Conservation (phyloP, 805 yeast genomes). For the Candida tallmaniae region DNA sequence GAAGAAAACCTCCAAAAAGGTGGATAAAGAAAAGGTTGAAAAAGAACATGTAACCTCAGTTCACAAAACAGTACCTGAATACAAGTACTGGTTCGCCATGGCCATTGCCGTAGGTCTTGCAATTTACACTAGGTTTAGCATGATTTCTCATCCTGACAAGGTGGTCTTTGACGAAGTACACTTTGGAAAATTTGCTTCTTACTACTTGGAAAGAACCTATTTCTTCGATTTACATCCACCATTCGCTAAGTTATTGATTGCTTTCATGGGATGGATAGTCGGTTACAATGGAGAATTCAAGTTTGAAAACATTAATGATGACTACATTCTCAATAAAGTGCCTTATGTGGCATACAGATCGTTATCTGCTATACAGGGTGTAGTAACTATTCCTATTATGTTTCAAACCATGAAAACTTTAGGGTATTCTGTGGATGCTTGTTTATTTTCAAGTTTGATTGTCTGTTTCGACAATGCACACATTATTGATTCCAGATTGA, state of each 20-base stretch:
- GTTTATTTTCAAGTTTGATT: conserved; percentile 69
- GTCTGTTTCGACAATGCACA: conserved; percentile 90
- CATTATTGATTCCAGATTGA: conserved; percentile 83
- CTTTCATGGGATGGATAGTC: conserved; percentile 79
- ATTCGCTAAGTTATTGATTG: conserved; percentile 89
- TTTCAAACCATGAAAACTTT: conserved; percentile 83
- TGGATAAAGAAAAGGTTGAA: conserved; percentile 2
- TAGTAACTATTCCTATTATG: conserved; percentile 76
- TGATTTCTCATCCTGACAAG: conserved; percentile 60
- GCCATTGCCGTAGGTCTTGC: conserved; percentile 39
- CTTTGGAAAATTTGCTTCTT: conserved; percentile 80
- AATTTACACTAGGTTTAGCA: conserved; percentile 53
- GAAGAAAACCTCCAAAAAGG: conserved; percentile 3
- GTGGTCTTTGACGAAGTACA: conserved; percentile 88
- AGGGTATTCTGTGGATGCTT: conserved; percentile 72
- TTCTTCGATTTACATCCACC: conserved; percentile 99
- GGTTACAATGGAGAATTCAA: conserved; percentile 93
- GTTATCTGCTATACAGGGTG: conserved; percentile 75
- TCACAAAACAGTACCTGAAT: conserved; percentile 23
- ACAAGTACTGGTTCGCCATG: conserved; percentile 31
- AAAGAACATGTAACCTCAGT: conserved; percentile 2
- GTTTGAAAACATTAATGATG: conserved; percentile 84
- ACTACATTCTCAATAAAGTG: conserved; percentile 70
- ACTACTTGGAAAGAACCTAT: conserved; percentile 83
- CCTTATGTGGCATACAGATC: conserved; percentile 84